A percentile compares a stretch with the other conserved stretches of the same genome.
Evolutionary conservation across 1,284 basidiomycete genomes (phyloP).

Genomic region (Puccinia polysora): DNA sequence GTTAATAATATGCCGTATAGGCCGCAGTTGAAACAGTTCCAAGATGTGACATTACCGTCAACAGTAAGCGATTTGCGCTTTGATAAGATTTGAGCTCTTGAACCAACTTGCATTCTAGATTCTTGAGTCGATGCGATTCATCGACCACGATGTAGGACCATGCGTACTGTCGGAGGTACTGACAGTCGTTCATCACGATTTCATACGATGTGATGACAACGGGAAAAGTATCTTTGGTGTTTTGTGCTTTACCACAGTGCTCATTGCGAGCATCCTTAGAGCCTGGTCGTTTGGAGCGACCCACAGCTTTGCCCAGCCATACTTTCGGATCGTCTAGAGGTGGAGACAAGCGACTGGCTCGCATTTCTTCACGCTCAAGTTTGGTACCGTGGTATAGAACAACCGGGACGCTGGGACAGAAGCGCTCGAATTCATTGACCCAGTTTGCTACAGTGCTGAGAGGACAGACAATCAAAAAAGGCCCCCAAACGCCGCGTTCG

Average conservation of each 20-base stretch:
- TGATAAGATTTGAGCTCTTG: slow-evolving; percentile 82
- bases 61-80: slow-evolving; percentile 78
- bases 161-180: slow-evolving; percentile 63
- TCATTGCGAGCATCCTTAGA: slow-evolving; percentile 44
- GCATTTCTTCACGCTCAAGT: slow-evolving; percentile 60
- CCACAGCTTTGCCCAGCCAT: slow-evolving; percentile 44
- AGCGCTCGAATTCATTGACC: slow-evolving; percentile 78
- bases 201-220: slow-evolving; percentile 88
- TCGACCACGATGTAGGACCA: slow-evolving; percentile 96
- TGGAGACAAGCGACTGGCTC: slow-evolving; percentile 45
- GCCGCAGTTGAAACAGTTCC: slow-evolving; percentile 54
- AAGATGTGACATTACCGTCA: slow-evolving; percentile 89
- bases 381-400: slow-evolving; percentile 84
- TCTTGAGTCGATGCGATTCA: slow-evolving; percentile 90
- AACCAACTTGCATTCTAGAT: slow-evolving; percentile 72
- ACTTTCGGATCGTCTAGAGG: slow-evolving; percentile 51
- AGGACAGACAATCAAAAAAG: slow-evolving; percentile 85
- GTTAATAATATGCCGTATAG: slow-evolving; percentile 25
- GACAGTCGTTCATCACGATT: slow-evolving; percentile 78
- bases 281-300: slow-evolving; percentile 21
- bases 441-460: slow-evolving; percentile 89
- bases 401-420: slow-evolving; percentile 70
- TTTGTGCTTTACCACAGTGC: slow-evolving; percentile 18
- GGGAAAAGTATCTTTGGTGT: slow-evolving; percentile 60
- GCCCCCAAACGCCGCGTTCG: slow-evolving; percentile 67